Evolutionary conservation across 768 basidiomycete species (phyloP), one percentile per base, ranked within the genome.

Genomic region (Strobilomyces confusus): DNA sequence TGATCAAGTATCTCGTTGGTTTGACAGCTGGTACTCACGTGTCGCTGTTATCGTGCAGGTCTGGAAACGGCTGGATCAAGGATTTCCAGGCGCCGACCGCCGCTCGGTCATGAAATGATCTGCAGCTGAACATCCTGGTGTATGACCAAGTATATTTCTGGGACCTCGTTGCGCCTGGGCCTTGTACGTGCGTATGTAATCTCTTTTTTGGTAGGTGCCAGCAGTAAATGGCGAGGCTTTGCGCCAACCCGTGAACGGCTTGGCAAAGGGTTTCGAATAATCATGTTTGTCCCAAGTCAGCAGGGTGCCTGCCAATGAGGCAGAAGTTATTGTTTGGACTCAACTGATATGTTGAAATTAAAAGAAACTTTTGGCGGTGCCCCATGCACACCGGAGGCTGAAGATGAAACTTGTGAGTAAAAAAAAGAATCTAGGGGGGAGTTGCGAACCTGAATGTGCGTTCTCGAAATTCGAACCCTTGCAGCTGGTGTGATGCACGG

Each of bases 101-200:
- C 66, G 66, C 54, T 62, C 69, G 48, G 71, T 73, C 59, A 71
- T 74, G 69, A 64, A 37, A 67, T 58, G 68, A 69, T 61, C 57
- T 64, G 52, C 54, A 64, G 51, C 34, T 66, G 48, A 59, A 65
- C 48, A 49, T 59, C 42, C 59, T 64, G 58, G 52, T 64, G 42
- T 64, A 44, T 69, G 59, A 57, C 55, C 51, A 58, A 51, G 55
- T 57, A 20, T 45, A 17, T 29, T 46, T 44, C 54, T 48, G 42
- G 46, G 42, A 51, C 62, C 64, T 55, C 62, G 37, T 63, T 61
- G 66, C 55, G 23, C n/a, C 52, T 26, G 38, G n/a, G n/a, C n/a
- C n/a, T n/a, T 58, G 56, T 49, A 50, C 50, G 57, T 40, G 52
- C 26, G 32, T 64, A 64, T 66, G 60, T 62, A 68, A 68, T 61